Evolutionary conservation across 2,329 filamentous ascomycete genomes (phyloP).

Genomic region (Tolypocladium tundrense): DNA sequence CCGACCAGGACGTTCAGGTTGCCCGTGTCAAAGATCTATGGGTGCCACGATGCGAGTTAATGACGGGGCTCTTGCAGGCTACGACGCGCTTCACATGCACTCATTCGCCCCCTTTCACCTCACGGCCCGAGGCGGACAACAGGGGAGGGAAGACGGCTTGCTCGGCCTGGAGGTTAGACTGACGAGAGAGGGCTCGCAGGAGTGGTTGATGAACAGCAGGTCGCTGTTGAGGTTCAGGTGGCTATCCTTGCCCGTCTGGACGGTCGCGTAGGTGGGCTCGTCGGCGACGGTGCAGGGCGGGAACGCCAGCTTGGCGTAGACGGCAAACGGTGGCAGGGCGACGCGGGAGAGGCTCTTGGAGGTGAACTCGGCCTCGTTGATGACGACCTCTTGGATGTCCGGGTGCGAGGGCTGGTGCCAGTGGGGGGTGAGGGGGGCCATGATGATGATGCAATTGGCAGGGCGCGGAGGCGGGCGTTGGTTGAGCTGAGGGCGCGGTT

Average conservation of each 20-base stretch:
- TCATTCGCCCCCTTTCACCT: background rate
- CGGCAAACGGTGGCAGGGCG: conserved; percentile 47
- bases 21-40: conserved; percentile 49
- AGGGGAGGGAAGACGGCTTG: background rate
- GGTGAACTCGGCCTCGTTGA: conserved; percentile 43
- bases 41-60: background rate
- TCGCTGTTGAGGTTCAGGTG: conserved; percentile 58
- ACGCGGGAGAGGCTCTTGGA: conserved; percentile 50
- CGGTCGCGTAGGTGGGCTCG: conserved; percentile 52
- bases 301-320: conserved; percentile 57
- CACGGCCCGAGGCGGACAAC: background rate
- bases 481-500: background rate
- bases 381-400: conserved; percentile 44
- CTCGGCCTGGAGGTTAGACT: conserved; percentile 18
- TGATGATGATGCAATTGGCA: background rate
- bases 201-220: conserved; percentile 58
- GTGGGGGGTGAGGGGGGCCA: conserved; percentile 47
- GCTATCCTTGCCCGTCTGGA: conserved; percentile 44
- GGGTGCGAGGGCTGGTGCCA: conserved; percentile 54
- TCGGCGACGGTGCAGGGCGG: conserved; percentile 49
- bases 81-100: background rate
- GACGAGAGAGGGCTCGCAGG: conserved; percentile 54
- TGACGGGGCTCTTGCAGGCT: background rate
- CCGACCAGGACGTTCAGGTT: conserved; percentile 48
- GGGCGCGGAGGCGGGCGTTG: background rate